Evolutionary conservation across 108 stramenopile genomes (phyloP).

Genomic region (Cyclotella distinguenda): DNA sequence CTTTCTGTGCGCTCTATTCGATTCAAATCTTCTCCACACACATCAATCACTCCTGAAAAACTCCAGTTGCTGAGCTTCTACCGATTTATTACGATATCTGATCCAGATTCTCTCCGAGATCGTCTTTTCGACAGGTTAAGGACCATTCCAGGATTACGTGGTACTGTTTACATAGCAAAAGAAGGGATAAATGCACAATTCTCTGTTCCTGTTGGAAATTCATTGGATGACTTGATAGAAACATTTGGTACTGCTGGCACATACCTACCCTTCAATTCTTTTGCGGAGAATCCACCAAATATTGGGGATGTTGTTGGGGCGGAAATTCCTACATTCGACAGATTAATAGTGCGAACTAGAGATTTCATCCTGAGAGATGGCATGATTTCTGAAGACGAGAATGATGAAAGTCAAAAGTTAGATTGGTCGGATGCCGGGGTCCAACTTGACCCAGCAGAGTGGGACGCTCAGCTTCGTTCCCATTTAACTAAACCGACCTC

Average conservation of each 20-base stretch:
- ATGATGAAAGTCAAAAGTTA: conserved; percentile 5
- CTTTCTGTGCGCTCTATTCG: conserved; percentile 40
- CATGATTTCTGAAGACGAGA: conserved; percentile 2
- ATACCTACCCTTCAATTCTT: conserved; percentile 53
- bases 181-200: conserved; percentile 92
- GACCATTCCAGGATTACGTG: conserved; percentile 42
- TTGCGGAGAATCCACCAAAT: conserved; percentile 44
- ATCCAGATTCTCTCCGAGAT: conserved; percentile 41
- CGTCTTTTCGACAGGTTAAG: conserved; percentile 36
- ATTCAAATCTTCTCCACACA: conserved; percentile 12
- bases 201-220: conserved; percentile 66
- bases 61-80: conserved; percentile 61
- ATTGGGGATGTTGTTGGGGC: conserved; percentile 47
- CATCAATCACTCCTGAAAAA: not conserved
- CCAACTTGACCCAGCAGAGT: conserved; percentile 50
- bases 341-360: conserved; percentile 54
- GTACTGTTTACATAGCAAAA: conserved; percentile 71
- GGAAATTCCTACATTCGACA: conserved; percentile 52
- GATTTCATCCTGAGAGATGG: conserved; percentile 57
- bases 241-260: conserved; percentile 26
- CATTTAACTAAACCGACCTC: not conserved
- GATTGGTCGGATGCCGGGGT: conserved; percentile 57
- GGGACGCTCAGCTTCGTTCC: conserved; percentile 49
- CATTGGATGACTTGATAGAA: conserved; percentile 27
- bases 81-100: conserved; percentile 37